These are phyloP conservation scores for Fusarium foetens DNA, from an alignment of 2,329 filamentous ascomycete species.

Conservation along the genomic window DNA sequence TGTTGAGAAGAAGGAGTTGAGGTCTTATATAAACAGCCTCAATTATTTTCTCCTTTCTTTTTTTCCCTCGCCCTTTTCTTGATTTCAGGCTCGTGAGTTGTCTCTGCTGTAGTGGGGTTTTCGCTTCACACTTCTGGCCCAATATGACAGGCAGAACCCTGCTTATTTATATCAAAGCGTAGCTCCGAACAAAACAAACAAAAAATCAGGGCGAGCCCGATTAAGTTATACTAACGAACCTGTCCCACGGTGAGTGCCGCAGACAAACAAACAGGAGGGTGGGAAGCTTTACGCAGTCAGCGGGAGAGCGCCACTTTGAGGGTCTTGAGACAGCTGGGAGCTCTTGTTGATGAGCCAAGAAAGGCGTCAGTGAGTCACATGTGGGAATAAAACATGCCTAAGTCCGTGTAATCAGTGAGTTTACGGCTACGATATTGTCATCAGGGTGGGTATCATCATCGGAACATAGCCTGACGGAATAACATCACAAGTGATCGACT, in stretches of 20 bases:
- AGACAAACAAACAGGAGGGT: background rate
- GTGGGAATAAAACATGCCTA: slow-evolving; percentile 8
- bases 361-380: slow-evolving; percentile 32
- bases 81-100: slow-evolving; percentile 41
- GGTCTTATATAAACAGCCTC: slow-evolving; percentile 16
- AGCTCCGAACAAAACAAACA: background rate
- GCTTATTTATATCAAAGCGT: slow-evolving; percentile 22
- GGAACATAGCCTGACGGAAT: background rate
- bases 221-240: background rate
- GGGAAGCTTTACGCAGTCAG: slow-evolving; percentile 18
- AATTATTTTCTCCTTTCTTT: background rate
- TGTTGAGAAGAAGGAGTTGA: background rate
- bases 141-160: slow-evolving; percentile 33
- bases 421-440: background rate
- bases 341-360: background rate
- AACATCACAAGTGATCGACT: background rate
- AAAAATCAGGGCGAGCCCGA: background rate
- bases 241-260: slow-evolving; percentile 24
- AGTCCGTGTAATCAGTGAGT: background rate
- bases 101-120: slow-evolving; percentile 36
- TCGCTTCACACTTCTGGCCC: background rate
- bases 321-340: slow-evolving; percentile 9
- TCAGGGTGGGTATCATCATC: background rate
- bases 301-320: slow-evolving; percentile 25
- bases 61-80: slow-evolving; percentile 5